Evolutionary conservation across 306 rosid species (phyloP).

Genomic region (Ochetophila trinervis): DNA sequence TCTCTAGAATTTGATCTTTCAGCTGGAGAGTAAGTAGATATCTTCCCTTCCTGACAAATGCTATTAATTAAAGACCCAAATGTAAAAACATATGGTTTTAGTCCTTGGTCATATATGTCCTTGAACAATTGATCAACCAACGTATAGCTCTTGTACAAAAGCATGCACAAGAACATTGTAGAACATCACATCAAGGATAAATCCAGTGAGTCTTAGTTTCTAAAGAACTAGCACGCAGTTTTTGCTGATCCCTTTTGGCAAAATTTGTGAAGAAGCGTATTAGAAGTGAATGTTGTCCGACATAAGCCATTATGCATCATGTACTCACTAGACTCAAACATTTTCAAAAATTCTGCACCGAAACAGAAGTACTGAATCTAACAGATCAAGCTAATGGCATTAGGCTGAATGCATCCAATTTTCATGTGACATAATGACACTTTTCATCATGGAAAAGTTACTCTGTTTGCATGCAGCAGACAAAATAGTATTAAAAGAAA

Average conservation of each 20-base stretch:
- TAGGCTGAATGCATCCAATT: slow-evolving; percentile 30
- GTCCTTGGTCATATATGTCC: slow-evolving; percentile 31
- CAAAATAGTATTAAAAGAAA: slow-evolving; percentile 41
- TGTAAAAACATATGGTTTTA: slow-evolving; percentile 32
- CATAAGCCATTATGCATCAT: slow-evolving; percentile 26
- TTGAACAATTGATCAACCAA: slow-evolving; percentile 19
- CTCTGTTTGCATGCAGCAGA: slow-evolving; percentile 40
- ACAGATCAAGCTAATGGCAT: slow-evolving; percentile 34
- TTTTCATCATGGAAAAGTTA: slow-evolving; percentile 20
- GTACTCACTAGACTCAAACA: slow-evolving; percentile 35
- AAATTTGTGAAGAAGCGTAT: slow-evolving; percentile 33
- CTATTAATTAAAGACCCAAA: slow-evolving; percentile 25
- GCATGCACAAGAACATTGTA: slow-evolving; percentile 39
- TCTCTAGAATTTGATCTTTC: slow-evolving; percentile 27
- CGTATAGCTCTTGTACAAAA: slow-evolving; percentile 17
- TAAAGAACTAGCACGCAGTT: slow-evolving; percentile 26
- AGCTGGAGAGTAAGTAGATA: slow-evolving; percentile 27
- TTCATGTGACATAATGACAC: slow-evolving; percentile 34
- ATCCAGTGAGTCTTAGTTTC: slow-evolving; percentile 17
- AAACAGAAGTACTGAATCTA: slow-evolving; percentile 39
- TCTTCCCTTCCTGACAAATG: slow-evolving; percentile 33
- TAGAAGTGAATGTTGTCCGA: slow-evolving; percentile 29
- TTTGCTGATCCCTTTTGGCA: slow-evolving; percentile 33
- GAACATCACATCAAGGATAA: slow-evolving; percentile 19
- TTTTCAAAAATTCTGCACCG: slow-evolving; percentile 24